Base-by-base conservation (phyloP, 2,329 filamentous ascomycete genomes). In the Bertia moriformis region DNA sequence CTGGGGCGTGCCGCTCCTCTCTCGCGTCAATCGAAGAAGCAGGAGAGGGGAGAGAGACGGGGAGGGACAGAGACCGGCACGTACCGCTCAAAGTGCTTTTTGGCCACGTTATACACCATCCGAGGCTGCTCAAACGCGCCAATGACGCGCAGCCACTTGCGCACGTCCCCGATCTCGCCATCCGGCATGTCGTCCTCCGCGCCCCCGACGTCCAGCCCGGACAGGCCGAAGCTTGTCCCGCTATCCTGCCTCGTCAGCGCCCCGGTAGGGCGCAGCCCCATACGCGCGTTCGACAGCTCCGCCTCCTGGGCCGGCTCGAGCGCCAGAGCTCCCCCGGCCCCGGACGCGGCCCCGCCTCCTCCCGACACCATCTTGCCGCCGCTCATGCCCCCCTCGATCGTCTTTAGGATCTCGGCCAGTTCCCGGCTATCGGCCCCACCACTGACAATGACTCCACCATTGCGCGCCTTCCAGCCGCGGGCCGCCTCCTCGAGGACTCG, bases 401-500 rank as follows among this genome's bases (percentile, higher is more conserved):
- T 78, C 58, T 84, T 86, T 32, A 98, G 62, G 22, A 96, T 93
- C 19, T 79, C 72, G 50, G 83, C 86, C 43, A 98, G 64, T 49
- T 82, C 75, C 29, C 78, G 72, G 50, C 75, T 81, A 5, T 70
- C 68, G n/a, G n/a, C n/a, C n/a, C n/a, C n/a, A 18, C 89, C 89
- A 39, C 94, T 85, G 3, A 98, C 83, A 46, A 98, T 93, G 40
- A 94, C 83, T 17, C 84, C 84, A 1, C 86, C 86, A 53, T 85
- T 87, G 43, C 82, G 71, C 47, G 80, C 84, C 63, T 95, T 96
- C 91, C 91, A 98, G 47, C 74, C 73, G 56, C 83, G 82, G 1
- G 91, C 88, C 4, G 88, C 76, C 58, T 96, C 89, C 51, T 98
- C 91, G 22, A 98, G 63, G 12, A 95, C 85, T 47, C 80, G 81